A percentile compares a stretch with the other conserved stretches of the same genome.
phyloP scores from a whole-genome alignment of 1,284 basidiomycete genomes.

The Boletellus deceptivus region DNA sequence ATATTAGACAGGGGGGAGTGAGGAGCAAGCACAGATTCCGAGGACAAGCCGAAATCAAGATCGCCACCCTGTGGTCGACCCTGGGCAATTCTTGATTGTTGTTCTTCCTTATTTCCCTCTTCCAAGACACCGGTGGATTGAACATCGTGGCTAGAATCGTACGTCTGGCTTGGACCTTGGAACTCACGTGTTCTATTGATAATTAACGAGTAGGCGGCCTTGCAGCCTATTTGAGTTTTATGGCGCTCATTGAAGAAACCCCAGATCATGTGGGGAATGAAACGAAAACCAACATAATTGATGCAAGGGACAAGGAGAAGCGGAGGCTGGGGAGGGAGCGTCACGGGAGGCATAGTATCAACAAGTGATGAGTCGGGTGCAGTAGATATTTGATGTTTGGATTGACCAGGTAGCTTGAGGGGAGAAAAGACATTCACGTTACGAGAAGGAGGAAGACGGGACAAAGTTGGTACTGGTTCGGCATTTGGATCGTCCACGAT shows the following conservation, averaged over 20 bases:
- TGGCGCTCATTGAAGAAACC: constrained; percentile 92
- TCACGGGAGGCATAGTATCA: constrained; percentile 48
- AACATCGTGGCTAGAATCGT: constrained; percentile 14
- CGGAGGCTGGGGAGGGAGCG: constrained; percentile 78
- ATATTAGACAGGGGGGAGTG: constrained; percentile 63
- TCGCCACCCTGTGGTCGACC: constrained; percentile 44
- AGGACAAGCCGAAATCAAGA: constrained; percentile 70
- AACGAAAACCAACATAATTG: constrained; percentile 83
- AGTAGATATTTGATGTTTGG: constrained; percentile 22
- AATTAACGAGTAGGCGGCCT: constrained; percentile 79
- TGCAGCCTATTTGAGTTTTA: constrained; percentile 75
- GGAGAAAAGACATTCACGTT: constrained; percentile 44
- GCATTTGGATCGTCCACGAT: constrained; percentile 31
- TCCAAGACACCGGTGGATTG: constrained; percentile 1
- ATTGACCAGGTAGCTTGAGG: constrained; percentile 29
- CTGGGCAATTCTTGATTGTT: not conserved
- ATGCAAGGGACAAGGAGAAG: constrained; percentile 86
- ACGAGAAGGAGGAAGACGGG: constrained; percentile 40
- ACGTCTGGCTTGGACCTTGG: constrained; percentile 36
- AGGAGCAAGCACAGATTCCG: constrained; percentile 70
- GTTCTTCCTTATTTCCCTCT: constrained; percentile 1
- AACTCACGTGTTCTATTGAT: constrained; percentile 67
- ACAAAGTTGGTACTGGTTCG: constrained; percentile 41
- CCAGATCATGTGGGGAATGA: constrained; percentile 88
- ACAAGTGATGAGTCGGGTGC: constrained; percentile 4